Evolutionary conservation across 2,329 filamentous ascomycete genomes (phyloP).

Genomic region (Incumbomyces delicatus): DNA sequence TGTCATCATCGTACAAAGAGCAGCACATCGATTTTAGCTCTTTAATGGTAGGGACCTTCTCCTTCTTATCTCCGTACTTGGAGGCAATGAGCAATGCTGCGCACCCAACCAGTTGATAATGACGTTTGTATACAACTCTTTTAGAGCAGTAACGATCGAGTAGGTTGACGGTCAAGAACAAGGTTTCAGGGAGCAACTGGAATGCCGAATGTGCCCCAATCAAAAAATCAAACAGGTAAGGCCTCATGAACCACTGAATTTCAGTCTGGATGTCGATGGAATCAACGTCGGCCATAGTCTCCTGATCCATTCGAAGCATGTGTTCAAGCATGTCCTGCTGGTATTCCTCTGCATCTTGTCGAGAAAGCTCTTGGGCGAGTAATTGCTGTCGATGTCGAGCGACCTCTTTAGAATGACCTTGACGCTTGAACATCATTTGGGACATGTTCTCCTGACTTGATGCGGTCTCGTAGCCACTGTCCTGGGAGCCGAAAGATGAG

Average conservation of each 20-base stretch:
- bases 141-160: constrained; percentile 96
- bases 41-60: constrained; percentile 91
- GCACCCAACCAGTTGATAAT: constrained; percentile 96
- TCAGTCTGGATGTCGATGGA: constrained; percentile 98
- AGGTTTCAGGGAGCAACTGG: constrained; percentile 81
- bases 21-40: constrained; percentile 99
- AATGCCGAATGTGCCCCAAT: constrained; percentile 96
- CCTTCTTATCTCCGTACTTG: constrained; percentile 98
- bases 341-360: constrained; percentile 77
- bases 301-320: constrained; percentile 88
- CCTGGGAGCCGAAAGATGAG: constrained; percentile 36
- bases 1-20: constrained; percentile 93
- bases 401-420: constrained; percentile 67
- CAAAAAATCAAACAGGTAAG: constrained; percentile 94
- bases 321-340: constrained; percentile 88
- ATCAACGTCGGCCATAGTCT: constrained; percentile 89
- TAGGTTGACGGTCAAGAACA: constrained; percentile 93
- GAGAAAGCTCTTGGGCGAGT: constrained; percentile 80
- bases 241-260: constrained; percentile 99
- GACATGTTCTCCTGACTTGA: constrained; percentile 44
- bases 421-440: constrained; percentile 45
- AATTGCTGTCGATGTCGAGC: constrained; percentile 76
- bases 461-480: constrained; percentile 59
- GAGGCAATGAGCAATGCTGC: constrained; percentile 91
- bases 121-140: constrained; percentile 95